Conservation (phyloP, 192 early-diverging fungal species). For the Haplosporangium gracile region DNA sequence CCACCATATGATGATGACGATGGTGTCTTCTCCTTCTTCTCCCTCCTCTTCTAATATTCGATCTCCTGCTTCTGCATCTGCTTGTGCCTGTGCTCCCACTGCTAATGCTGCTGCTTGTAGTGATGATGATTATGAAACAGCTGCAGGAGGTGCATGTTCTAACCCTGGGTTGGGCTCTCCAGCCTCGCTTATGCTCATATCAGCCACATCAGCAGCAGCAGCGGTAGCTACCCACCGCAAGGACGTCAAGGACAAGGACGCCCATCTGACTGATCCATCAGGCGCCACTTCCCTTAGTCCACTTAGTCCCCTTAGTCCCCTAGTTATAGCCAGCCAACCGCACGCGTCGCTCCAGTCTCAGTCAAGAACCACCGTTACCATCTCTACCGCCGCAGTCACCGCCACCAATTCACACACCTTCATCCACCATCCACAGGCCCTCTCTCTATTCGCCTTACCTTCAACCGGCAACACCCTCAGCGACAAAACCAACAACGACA, state of each 20-base stretch:
- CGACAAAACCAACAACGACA: not conserved
- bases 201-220: not conserved
- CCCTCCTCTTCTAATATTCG: not conserved
- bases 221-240: not conserved
- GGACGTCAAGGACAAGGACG: not conserved
- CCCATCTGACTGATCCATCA: too few relatives aligned
- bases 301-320: not conserved
- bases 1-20: not conserved
- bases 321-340: not conserved
- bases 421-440: not conserved
- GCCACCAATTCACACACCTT: not conserved
- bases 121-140: slow-evolving; percentile 22
- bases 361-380: not conserved
- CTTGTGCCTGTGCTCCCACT: too few relatives aligned
- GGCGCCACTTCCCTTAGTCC: not conserved
- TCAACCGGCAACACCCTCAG: not conserved
- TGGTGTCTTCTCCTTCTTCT: not conserved
- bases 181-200: not conserved
- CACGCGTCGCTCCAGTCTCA: slow-evolving; percentile 13
- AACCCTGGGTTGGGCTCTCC: slow-evolving; percentile 19
- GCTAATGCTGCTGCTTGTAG: not conserved
- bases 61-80: not conserved
- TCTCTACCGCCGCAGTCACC: not conserved
- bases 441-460: not conserved
- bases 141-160: slow-evolving; percentile 8